Base-by-base conservation (phyloP, 345 rosid species). In the Heritiera littoralis region DNA sequence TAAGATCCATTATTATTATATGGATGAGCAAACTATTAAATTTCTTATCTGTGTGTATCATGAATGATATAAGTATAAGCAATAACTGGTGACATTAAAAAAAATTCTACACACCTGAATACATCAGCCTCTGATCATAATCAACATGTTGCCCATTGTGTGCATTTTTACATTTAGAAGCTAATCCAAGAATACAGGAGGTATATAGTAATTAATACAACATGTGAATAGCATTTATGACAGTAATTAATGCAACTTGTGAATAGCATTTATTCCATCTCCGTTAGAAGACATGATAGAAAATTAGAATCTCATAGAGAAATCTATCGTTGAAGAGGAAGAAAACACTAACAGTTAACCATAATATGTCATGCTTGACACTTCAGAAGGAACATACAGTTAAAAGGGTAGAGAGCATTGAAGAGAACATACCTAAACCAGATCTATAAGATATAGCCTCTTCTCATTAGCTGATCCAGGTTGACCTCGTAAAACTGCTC, bases 61-160 rank as follows among this genome's bases (percentile, higher is more conserved):
- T 23, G 28, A 23, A 23, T 23, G 28, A 23, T 23, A 23, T 23
- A 23, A 23, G 28, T 23, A 35, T 66, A 41, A 40, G 72, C 35
- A 73, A 38, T 10, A 40, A 35, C 7, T 5, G 18, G 38, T 23
- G 66, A 72, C 68, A 20, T 67, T 63, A 1, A 64, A 71, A 73
- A 23, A 23, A 76, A 74, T 13, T 51, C 46, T 60, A 81, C 74
- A 54, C 77, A 91, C 98, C 98, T 92, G 83, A 95, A 95, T 56
- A 95, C 94, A 81, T 95, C 98, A 38, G 98, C 85, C 93, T 90
- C 86, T 95, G 98, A 82, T 95, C 98, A 83, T 95, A 95, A n/a
- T 92, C 97, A 73, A 95, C 97, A 85, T 95, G 98, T 51, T 74
- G 89, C 78, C 97, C 96, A 38, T 92, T 88, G 77, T 92, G 85